A percentile compares a stretch with the other conserved stretches of the same genome.
Conservation (phyloP, 192 early-diverging fungal species). For the Umbelopsis vinacea region DNA sequence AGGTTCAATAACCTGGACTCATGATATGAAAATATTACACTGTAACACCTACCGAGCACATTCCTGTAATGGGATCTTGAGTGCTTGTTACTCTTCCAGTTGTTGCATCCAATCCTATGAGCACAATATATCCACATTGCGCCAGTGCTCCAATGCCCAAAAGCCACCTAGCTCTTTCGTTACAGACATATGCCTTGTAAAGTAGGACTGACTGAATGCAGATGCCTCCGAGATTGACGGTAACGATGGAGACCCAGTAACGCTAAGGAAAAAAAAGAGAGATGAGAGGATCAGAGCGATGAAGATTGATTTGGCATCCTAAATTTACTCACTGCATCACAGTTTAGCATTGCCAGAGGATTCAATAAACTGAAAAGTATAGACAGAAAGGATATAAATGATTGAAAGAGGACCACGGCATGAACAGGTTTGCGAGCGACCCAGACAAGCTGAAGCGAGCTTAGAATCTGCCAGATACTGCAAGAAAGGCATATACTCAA, state of each 20-base stretch:
- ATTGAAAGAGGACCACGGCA: constrained; percentile 29
- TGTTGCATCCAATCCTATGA: constrained; percentile 34
- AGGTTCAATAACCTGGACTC: no score
- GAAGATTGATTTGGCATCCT: background rate
- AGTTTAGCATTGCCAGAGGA: constrained; percentile 21
- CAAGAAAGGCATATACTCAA: constrained; percentile 25
- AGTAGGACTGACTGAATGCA: constrained; percentile 38
- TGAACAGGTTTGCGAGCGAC: constrained; percentile 29
- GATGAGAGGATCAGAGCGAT: background rate
- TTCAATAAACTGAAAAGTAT: constrained; percentile 32
- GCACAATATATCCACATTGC: constrained; percentile 31
- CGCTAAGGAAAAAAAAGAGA: constrained; percentile 19
- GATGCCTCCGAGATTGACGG: constrained; percentile 38
- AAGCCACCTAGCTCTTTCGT: constrained; percentile 31
- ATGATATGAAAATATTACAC: background rate
- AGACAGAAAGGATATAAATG: constrained; percentile 22
- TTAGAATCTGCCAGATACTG: constrained; percentile 29
- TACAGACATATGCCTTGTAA: constrained; percentile 41
- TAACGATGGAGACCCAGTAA: constrained; percentile 38
- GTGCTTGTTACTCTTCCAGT: constrained; percentile 23
- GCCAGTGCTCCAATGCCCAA: constrained; percentile 28
- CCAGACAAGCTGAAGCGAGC: constrained; percentile 6
- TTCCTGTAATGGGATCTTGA: constrained; percentile 31
- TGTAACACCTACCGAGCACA: constrained; percentile 26
- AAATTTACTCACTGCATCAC: constrained; percentile 25